Percentiles rank a stretch among this genome's conserved stretches.
phyloP scores from a whole-genome alignment of 768 basidiomycete genomes.

The Leucocoprinus sp. region DNA sequence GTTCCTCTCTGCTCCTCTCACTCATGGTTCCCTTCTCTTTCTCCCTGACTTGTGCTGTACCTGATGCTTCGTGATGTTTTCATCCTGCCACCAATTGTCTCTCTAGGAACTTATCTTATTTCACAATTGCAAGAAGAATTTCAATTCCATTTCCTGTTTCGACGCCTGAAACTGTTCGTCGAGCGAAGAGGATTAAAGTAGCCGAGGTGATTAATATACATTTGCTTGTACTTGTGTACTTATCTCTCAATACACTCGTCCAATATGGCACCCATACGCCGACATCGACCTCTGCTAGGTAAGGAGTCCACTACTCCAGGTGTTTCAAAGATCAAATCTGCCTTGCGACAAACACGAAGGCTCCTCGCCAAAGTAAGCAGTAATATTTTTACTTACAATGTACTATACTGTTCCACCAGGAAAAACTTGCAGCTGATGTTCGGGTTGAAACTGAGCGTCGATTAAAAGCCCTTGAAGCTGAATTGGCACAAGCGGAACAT shows the following conservation, averaged over 20 bases:
- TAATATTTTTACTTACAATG: not conserved
- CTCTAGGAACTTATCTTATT: too few species aligned
- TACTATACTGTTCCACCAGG: constrained; percentile 30
- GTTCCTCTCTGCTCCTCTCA: too few species aligned
- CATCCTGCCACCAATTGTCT: too few species aligned
- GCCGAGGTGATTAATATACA: too few species aligned
- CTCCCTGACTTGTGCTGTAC: too few species aligned
- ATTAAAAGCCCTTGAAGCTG: constrained; percentile 64
- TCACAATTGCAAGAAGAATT: too few species aligned
- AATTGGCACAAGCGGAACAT: constrained; percentile 56
- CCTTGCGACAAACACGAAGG: constrained; percentile 74
- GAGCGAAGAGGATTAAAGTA: too few species aligned
- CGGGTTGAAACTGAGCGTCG: constrained; percentile 76
- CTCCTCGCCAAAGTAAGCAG: constrained; percentile 65
- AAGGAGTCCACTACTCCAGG: constrained; percentile 43
- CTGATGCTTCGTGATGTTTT: too few species aligned
- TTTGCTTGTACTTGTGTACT: not conserved
- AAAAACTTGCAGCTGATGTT: constrained; percentile 78
- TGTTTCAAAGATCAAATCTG: constrained; percentile 80
- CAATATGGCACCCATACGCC: constrained; percentile 22
- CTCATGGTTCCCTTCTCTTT: too few species aligned
- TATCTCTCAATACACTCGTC: not conserved
- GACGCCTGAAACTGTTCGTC: too few species aligned
- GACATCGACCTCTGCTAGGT: constrained; percentile 16
- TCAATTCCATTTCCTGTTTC: too few species aligned